Evolutionary conservation across 2,329 filamentous ascomycete species (phyloP), one percentile per base, ranked within the genome.

Genomic region (Fusarium sp.): DNA sequence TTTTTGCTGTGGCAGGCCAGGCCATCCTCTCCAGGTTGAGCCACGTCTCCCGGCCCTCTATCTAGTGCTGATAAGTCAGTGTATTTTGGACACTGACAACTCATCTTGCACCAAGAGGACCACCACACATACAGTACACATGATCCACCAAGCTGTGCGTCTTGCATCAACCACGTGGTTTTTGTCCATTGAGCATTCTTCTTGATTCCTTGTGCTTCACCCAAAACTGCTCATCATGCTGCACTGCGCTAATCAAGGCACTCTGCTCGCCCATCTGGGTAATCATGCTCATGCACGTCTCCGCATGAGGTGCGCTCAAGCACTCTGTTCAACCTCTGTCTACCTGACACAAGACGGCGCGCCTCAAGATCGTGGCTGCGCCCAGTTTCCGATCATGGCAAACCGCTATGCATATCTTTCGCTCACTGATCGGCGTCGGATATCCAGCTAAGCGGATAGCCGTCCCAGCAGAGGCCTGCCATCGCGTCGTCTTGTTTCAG

Each of bases 401-500:
- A 54, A 47, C 27, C 22, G 22, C 34, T 45, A 35, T 45, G 37
- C 35, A 65, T 65, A 18, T 47, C n/a, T 18, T 24, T 24, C n/a
- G 60, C 56, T 69, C 67, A 50, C 38, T 37, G 59, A 67, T 62
- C 54, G 61, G 56, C 64, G 24, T 50, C 47, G 70, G 59, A 40
- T 61, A 64, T 59, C 56, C 61, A 56, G 56, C 63, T 29, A 56
- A 58, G 59, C 64, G 62, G 59, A 37, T 67, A 47, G 38, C 57
- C 68, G 47, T 67, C 65, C 37, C 61, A 67, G 66, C 62, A 59
- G 64, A 70, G 66, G 52, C 38, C 59, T 69, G 45, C 62, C 67
- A 75, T 68, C 62, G 67, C 67, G 65, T 76, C 67, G 61, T 70
- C 63, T 72, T 66, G 76, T 77, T 77, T 77, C 76, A 77, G 76